These are phyloP conservation scores for Jacaranda copaia DNA, from an alignment of 257 asterid genomes.

Conservation along the genomic window DNA sequence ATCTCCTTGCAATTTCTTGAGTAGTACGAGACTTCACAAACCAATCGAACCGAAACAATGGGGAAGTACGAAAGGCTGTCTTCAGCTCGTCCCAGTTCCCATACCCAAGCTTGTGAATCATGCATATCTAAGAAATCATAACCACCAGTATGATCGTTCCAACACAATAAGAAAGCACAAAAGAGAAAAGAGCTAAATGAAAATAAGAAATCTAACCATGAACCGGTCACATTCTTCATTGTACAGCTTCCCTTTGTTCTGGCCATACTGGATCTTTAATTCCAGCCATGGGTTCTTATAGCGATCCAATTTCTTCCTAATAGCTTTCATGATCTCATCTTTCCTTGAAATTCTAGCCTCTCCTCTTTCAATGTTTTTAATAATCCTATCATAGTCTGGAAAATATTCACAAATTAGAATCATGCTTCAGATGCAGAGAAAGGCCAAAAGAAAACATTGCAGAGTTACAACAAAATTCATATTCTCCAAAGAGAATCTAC, in stretches of 20 bases:
- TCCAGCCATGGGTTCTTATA: conserved; percentile 99
- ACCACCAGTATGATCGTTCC: not conserved
- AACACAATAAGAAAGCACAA: not conserved
- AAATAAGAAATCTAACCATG: conserved; percentile 65
- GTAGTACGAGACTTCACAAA: conserved; percentile 98
- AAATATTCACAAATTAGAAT: conserved; percentile 30
- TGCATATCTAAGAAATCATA: conserved; percentile 71
- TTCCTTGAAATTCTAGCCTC: conserved; percentile 95
- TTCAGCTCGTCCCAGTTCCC: conserved; percentile 99
- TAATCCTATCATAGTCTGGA: conserved; percentile 93
- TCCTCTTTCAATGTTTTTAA: conserved; percentile 95
- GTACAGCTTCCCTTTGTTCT: conserved; percentile 97
- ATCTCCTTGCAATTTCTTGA: conserved; percentile 98
- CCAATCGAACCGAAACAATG: conserved; percentile 98
- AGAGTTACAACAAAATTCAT: not conserved
- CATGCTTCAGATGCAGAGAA: conserved; percentile 1
- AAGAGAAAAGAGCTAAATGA: not conserved
- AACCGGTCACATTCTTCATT: conserved; percentile 99
- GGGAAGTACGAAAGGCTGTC: conserved; percentile 96
- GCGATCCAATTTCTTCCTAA: conserved; percentile 94
- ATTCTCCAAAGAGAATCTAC: conserved; percentile 8
- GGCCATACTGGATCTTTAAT: conserved; percentile 95
- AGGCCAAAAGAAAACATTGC: not conserved
- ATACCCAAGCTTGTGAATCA: conserved; percentile 98
- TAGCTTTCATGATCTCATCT: conserved; percentile 99